Conservation (phyloP, 306 rosid species). For the Purshia tridentata region DNA sequence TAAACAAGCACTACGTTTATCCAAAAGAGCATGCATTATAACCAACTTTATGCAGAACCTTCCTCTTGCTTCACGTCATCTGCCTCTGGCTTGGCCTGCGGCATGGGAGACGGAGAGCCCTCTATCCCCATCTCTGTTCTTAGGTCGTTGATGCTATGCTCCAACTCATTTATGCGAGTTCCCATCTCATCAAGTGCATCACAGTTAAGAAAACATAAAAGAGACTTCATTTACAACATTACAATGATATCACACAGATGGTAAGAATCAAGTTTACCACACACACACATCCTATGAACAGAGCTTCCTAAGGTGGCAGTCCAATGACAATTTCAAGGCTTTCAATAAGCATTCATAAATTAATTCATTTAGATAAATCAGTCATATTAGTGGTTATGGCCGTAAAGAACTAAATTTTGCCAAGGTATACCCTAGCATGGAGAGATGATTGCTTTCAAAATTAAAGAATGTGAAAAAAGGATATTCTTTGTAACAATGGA, state of each 20-base stretch:
- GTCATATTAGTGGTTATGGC: not conserved
- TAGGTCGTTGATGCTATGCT: conserved; percentile 82
- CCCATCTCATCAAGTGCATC: conserved; percentile 96
- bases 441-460: not conserved
- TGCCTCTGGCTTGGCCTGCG: conserved; percentile 45
- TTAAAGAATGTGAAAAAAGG: conserved; percentile 44
- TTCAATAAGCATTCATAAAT: not conserved
- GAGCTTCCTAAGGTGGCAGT: not conserved
- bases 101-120: conserved; percentile 65
- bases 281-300: not conserved
- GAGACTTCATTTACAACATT: not conserved
- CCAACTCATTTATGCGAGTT: conserved; percentile 85
- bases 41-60: conserved; percentile 52
- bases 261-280: not conserved
- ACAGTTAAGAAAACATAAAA: conserved; percentile 55
- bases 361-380: not conserved
- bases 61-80: conserved; percentile 61
- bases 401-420: not conserved
- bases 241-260: not conserved
- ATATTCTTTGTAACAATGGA: conserved; percentile 91
- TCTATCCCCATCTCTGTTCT: conserved; percentile 94
- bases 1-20: conserved; percentile 22
- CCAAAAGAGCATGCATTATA: conserved; percentile 21
- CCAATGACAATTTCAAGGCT: not conserved
- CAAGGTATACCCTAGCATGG: not conserved